phyloP scores from a whole-genome alignment of 169 alveolate genomes.

The Cryptosporidium xiaoi region DNA sequence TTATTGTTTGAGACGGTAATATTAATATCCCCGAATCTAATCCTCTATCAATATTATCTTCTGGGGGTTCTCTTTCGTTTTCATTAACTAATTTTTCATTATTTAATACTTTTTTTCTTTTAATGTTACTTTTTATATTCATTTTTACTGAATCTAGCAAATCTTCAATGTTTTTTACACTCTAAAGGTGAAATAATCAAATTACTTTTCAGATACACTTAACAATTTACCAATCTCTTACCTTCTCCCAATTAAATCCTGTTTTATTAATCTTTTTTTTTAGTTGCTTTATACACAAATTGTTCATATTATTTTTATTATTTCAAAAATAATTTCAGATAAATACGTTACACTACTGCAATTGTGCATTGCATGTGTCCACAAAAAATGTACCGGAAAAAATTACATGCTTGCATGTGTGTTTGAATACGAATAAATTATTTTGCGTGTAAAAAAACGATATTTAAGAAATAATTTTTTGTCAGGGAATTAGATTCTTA shows the following conservation, averaged over 20 bases:
- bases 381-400: conserved; percentile 37
- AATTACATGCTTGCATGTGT: conserved; percentile 34
- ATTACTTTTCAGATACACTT: background rate
- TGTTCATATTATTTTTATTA: conserved; percentile 9
- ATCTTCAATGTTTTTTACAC: conserved; percentile 28
- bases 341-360: background rate
- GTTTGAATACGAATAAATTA: background rate
- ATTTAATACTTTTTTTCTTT: background rate
- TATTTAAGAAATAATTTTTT: no score
- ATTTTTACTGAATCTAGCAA: conserved; percentile 31
- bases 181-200: conserved; percentile 1
- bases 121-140: conserved; percentile 25
- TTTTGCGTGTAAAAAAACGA: no score
- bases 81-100: background rate
- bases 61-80: background rate
- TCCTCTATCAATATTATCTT: background rate
- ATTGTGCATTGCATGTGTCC: conserved; percentile 55
- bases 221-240: background rate
- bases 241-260: conserved; percentile 65
- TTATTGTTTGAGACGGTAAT: conserved; percentile 10
- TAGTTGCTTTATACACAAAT: background rate
- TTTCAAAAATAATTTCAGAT: background rate
- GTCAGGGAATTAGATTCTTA: no score
- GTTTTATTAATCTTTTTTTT: conserved; percentile 25
- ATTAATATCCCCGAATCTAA: conserved; percentile 50